Evolutionary conservation across 441 rosid species (phyloP).

Genomic region (Adansonia madagascariensis): DNA sequence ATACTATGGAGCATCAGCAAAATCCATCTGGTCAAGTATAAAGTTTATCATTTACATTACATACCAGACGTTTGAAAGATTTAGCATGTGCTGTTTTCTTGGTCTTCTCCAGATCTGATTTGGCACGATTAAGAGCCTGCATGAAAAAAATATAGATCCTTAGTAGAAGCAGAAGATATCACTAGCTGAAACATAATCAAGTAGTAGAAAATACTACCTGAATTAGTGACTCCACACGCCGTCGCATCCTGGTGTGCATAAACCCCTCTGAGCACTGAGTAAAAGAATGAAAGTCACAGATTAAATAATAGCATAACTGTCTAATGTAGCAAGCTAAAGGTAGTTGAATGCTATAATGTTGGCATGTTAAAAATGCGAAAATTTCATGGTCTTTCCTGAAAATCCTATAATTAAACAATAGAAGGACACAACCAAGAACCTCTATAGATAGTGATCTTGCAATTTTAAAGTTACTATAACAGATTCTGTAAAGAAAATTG

Average conservation of each 20-base stretch:
- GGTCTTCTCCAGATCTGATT: slow-evolving; percentile 67
- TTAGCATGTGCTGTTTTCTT: slow-evolving; percentile 56
- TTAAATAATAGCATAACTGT: slow-evolving; percentile 5
- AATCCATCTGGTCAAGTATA: slow-evolving; percentile 4
- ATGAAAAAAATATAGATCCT: slow-evolving; percentile 19
- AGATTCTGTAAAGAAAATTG: not conserved
- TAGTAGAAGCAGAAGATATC: not conserved
- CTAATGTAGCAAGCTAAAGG: slow-evolving; percentile 15
- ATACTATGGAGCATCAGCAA: not conserved
- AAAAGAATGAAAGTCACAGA: slow-evolving; percentile 25
- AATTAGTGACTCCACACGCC: slow-evolving; percentile 89
- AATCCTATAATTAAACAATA: not conserved
- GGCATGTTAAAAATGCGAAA: not conserved
- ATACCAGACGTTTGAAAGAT: slow-evolving; percentile 88
- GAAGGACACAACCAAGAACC: not conserved
- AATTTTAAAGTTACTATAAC: not conserved
- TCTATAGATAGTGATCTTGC: not conserved
- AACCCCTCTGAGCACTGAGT: slow-evolving; percentile 86
- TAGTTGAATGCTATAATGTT: not conserved
- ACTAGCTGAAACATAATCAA: not conserved
- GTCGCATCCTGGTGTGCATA: slow-evolving; percentile 96
- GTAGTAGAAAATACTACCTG: slow-evolving; percentile 53
- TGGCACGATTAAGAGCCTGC: slow-evolving; percentile 89
- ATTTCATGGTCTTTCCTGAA: not conserved
- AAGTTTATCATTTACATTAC: slow-evolving; percentile 29